phyloP scores from a whole-genome alignment of 495 filamentous ascomycete genomes.

The Talaromyces thailandensis region DNA sequence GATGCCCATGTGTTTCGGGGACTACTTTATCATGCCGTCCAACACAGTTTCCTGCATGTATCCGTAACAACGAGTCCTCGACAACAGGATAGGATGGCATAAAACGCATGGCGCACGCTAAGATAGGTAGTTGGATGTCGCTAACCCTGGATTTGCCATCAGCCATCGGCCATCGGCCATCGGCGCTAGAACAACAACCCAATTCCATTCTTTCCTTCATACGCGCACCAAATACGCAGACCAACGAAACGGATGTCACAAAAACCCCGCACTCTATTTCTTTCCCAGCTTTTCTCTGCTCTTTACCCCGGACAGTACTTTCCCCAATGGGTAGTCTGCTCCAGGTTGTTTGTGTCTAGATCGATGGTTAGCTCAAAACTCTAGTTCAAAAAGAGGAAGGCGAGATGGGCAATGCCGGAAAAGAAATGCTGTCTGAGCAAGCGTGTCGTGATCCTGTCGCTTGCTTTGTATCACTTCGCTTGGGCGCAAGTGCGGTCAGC shows the following conservation, averaged over 20 bases:
- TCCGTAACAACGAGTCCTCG: neutral
- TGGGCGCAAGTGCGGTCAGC: neutral
- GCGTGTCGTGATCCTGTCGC: neutral
- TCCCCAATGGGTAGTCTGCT: neutral
- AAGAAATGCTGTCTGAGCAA: neutral
- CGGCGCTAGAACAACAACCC: neutral
- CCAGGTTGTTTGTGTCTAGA: slow-evolving; percentile 1
- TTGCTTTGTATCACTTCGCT: neutral
- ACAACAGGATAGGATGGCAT: neutral
- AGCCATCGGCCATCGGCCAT: neutral
- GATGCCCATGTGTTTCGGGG: neutral
- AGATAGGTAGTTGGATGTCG: neutral
- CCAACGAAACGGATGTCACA: neutral
- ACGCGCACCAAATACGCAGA: neutral
- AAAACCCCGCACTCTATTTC: neutral
- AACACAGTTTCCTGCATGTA: neutral
- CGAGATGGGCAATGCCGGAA: neutral
- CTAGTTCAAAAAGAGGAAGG: neutral
- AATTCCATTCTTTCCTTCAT: neutral
- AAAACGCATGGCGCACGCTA: neutral
- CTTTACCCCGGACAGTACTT: neutral
- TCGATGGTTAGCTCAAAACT: neutral
- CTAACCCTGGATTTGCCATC: neutral
- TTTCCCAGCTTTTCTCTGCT: neutral
- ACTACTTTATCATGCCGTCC: neutral